Percentiles rank a stretch among this genome's conserved stretches.
These are phyloP conservation scores for Chenopodium suecicum DNA, from an alignment of 148 eudicot genomes.

Conservation along the genomic window DNA sequence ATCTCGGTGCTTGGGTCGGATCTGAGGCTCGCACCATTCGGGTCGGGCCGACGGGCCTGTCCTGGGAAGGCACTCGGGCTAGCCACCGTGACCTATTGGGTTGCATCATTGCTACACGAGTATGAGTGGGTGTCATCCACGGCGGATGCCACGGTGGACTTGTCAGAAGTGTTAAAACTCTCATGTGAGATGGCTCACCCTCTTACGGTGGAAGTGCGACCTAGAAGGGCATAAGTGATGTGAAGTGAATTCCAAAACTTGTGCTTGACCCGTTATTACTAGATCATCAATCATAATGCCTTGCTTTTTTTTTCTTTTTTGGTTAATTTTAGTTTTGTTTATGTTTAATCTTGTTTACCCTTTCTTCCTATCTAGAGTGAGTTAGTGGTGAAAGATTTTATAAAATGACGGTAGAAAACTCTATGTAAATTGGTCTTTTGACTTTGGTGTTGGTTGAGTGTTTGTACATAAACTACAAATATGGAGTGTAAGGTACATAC, in stretches of 20 bases:
- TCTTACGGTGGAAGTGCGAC: conserved; percentile 36
- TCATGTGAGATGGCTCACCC: conserved; percentile 90
- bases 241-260: neutral
- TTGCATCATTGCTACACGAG: conserved; percentile 61
- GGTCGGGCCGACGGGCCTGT: conserved; percentile 72
- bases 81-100: conserved; percentile 71
- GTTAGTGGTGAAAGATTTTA: neutral
- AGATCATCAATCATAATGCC: neutral
- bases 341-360: neutral
- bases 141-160: conserved; percentile 32
- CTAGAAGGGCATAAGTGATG: conserved; percentile 31
- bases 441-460: conserved; percentile 10
- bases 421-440: conserved; percentile 7
- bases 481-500: conserved; percentile 13
- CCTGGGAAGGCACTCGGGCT: conserved; percentile 77
- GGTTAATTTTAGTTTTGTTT: neutral
- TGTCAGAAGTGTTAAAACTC: conserved; percentile 60
- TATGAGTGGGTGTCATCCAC: conserved; percentile 38
- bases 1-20: conserved; percentile 66
- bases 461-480: conserved; percentile 16
- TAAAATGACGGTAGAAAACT: neutral
- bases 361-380: conserved; percentile 24
- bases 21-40: conserved; percentile 79
- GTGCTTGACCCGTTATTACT: neutral
- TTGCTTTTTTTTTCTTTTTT: neutral